These are phyloP conservation scores for Ogataea ramenticola DNA, from an alignment of 805 yeast genomes.

Conservation along the genomic window DNA sequence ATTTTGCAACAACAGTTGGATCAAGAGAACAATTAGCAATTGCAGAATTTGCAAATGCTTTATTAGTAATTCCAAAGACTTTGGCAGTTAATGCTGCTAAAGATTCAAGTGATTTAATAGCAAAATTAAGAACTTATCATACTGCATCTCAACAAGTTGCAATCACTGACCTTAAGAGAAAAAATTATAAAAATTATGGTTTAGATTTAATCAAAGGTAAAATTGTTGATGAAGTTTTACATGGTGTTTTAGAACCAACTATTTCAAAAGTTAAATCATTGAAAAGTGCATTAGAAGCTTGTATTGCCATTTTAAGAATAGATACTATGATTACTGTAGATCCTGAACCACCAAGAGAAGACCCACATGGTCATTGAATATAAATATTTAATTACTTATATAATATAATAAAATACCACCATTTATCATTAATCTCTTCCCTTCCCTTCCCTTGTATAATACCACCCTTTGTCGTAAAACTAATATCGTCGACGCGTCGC, in stretches of 20 bases:
- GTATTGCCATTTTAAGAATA: conserved; percentile 93
- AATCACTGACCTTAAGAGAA: conserved; percentile 76
- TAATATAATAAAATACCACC: not conserved
- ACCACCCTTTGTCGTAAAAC: no score
- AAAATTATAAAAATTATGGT: conserved; percentile 85
- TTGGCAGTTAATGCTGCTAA: conserved; percentile 96
- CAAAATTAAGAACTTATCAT: conserved; percentile 93
- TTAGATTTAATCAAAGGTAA: conserved; percentile 87
- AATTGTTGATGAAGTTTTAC: conserved; percentile 73
- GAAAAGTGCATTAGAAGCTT: conserved; percentile 95
- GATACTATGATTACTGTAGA: conserved; percentile 98
- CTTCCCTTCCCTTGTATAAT: no score
- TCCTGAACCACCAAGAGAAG: conserved; percentile 90
- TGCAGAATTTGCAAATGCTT: conserved; percentile 91
- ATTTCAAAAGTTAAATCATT: conserved; percentile 86
- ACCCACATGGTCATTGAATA: conserved; percentile 71
- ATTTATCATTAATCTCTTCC: no score
- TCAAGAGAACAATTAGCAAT: conserved; percentile 97
- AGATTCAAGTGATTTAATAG: conserved; percentile 90
- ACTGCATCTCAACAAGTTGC: conserved; percentile 88
- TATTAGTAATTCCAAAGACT: conserved; percentile 91
- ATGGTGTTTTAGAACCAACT: conserved; percentile 95
- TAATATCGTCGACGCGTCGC: no score
- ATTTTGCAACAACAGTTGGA: conserved; percentile 96
- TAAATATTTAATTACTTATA: no score